These are phyloP conservation scores for Hypoxylon sp. DNA, from an alignment of 2,329 filamentous ascomycete genomes.

Conservation along the genomic window DNA sequence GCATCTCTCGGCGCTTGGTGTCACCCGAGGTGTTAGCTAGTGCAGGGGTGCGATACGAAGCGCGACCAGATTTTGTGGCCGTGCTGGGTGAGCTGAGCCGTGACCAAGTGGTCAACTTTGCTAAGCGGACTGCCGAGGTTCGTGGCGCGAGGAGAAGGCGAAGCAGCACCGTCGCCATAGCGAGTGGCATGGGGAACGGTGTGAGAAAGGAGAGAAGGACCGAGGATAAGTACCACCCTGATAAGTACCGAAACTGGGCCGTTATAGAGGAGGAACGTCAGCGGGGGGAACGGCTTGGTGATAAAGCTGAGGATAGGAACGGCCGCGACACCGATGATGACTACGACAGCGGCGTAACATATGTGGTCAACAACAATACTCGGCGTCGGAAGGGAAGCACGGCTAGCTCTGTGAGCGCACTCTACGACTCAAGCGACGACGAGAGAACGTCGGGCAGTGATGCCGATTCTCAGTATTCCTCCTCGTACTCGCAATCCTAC, in stretches of 20 bases:
- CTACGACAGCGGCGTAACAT: constrained; percentile 33
- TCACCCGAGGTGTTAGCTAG: constrained; percentile 66
- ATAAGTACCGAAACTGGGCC: constrained; percentile 47
- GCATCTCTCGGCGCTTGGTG: constrained; percentile 62
- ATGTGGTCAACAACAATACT: constrained; percentile 33
- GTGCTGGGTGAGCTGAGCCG: constrained; percentile 63
- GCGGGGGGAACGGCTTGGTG: constrained; percentile 4
- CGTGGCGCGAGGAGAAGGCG: constrained; percentile 47
- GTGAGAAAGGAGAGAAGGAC: constrained; percentile 31
- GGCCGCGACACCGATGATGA: constrained; percentile 13
- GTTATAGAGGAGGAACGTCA: constrained; percentile 36
- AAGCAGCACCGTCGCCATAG: constrained; percentile 33
- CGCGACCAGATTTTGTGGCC: constrained; percentile 67
- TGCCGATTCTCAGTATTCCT: constrained; percentile 6
- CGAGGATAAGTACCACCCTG: constrained; percentile 43
- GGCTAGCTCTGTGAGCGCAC: constrained; percentile 38
- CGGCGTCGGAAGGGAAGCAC: constrained; percentile 38
- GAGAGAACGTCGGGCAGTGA: constrained; percentile 23
- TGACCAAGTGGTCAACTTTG: constrained; percentile 61
- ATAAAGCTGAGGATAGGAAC: constrained; percentile 12
- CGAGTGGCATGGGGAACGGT: constrained; percentile 1
- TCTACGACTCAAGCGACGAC: constrained; percentile 44
- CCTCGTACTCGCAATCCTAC: constrained; percentile 37
- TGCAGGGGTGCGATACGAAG: constrained; percentile 67
- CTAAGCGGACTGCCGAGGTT: constrained; percentile 58